Evolutionary conservation across 1,139 yeast genomes (phyloP).

Genomic region (Blastobotrys serpentis): DNA sequence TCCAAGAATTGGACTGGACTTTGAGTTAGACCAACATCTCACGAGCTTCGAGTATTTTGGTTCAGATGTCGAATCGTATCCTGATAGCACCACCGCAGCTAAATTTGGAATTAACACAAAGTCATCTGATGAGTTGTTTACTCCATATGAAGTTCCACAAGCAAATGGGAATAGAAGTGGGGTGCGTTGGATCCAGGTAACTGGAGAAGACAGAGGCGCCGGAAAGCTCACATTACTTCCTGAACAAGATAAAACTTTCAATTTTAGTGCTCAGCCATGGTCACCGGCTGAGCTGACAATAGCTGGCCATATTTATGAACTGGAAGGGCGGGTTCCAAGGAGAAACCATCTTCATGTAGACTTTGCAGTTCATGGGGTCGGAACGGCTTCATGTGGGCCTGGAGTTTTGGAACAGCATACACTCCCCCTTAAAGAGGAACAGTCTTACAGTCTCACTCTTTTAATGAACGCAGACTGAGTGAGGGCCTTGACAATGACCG

Average conservation of each 20-base stretch:
- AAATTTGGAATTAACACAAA: conserved; percentile 28
- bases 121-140: neutral
- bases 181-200: conserved; percentile 35
- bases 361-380: conserved; percentile 41
- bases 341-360: conserved; percentile 36
- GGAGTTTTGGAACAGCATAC: conserved; percentile 31
- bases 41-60: conserved; percentile 36
- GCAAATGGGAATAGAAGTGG: conserved; percentile 42
- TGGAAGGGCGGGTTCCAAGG: conserved; percentile 19
- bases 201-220: neutral
- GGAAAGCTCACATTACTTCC: neutral
- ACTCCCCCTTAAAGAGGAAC: conserved; percentile 21
- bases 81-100: conserved; percentile 38
- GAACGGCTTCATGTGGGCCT: conserved; percentile 43
- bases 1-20: conserved; percentile 32
- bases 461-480: neutral
- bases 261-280: conserved; percentile 31
- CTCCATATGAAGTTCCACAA: conserved; percentile 37
- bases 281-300: conserved; percentile 29
- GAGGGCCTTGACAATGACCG: too few species aligned
- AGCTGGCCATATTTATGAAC: conserved; percentile 40
- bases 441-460: neutral
- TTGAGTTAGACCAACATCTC: conserved; percentile 22
- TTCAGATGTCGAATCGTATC: conserved; percentile 36
- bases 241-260: conserved; percentile 9